These are phyloP conservation scores for Ceratobasidium papillatum DNA, from an alignment of 1,284 basidiomycete genomes.

Conservation along the genomic window DNA sequence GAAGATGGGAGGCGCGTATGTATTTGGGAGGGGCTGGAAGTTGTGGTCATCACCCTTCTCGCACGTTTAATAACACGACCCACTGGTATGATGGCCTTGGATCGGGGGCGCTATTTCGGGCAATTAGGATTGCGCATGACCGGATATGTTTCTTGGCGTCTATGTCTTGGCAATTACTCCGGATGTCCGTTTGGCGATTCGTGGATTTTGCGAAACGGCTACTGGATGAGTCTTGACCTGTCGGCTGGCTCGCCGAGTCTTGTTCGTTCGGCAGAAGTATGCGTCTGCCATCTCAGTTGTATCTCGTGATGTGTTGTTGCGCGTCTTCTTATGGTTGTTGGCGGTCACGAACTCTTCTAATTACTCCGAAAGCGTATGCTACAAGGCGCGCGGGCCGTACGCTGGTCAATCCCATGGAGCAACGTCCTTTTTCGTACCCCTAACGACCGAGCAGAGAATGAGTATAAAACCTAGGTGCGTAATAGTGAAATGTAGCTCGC, in stretches of 20 bases:
- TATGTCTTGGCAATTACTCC: background rate
- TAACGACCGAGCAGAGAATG: background rate
- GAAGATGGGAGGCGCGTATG: background rate
- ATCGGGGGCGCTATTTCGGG: background rate
- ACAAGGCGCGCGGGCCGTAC: slow-evolving; percentile 8
- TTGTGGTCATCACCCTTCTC: background rate
- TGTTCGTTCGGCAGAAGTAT: background rate
- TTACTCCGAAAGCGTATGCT: slow-evolving; percentile 15
- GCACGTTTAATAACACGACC: background rate
- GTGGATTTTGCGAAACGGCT: too few relatives aligned
- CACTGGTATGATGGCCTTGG: background rate
- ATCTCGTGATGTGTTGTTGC: background rate
- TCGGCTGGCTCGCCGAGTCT: background rate
- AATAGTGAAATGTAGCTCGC: background rate
- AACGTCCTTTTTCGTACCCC: background rate
- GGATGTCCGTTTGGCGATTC: background rate
- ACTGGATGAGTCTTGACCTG: too few relatives aligned
- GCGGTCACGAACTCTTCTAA: background rate
- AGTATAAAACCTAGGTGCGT: slow-evolving; percentile 14
- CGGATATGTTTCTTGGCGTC: background rate
- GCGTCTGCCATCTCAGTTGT: background rate
- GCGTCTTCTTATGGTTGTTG: background rate
- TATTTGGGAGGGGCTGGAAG: too few relatives aligned
- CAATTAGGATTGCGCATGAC: background rate
- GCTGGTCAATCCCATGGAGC: slow-evolving; percentile 16